A percentile compares a stretch with the other conserved stretches of the same genome.
Evolutionary conservation across 1,139 yeast species (phyloP).

Genomic region (Lodderomyces parapsilosis): DNA sequence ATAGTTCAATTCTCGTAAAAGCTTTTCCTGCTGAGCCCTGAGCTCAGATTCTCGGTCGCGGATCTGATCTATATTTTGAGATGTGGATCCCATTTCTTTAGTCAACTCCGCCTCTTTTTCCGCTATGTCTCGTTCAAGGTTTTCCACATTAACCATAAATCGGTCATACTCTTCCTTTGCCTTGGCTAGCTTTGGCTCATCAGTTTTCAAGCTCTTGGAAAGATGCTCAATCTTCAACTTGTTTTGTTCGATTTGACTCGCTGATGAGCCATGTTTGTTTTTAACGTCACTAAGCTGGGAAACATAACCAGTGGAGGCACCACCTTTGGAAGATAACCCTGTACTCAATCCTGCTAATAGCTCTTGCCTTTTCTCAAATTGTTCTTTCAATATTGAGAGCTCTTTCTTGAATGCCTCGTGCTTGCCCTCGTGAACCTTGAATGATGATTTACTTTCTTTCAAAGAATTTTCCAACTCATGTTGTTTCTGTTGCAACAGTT

Average conservation of each 20-base stretch:
- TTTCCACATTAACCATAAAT: conserved; percentile 42
- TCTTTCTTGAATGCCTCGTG: conserved; percentile 45
- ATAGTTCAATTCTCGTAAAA: conserved; percentile 53
- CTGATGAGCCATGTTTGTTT: conserved; percentile 52
- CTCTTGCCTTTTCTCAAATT: conserved; percentile 70
- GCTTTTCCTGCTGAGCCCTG: conserved; percentile 26
- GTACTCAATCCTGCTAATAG: conserved; percentile 80
- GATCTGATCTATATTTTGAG: conserved; percentile 44
- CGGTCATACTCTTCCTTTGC: conserved; percentile 56
- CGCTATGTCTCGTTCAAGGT: conserved; percentile 38
- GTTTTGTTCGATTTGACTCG: conserved; percentile 59
- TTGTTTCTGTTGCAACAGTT: conserved; percentile 14
- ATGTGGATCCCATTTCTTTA: conserved; percentile 57
- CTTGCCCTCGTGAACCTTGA: conserved; percentile 27
- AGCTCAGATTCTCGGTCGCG: conserved; percentile 40
- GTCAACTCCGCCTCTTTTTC: conserved; percentile 45
- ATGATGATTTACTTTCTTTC: conserved; percentile 29
- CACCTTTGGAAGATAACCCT: conserved; percentile 85
- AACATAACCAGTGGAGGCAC: conserved; percentile 73
- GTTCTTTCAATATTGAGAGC: conserved; percentile 45
- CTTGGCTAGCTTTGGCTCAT: conserved; percentile 49
- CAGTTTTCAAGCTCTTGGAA: conserved; percentile 50
- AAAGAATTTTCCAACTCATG: conserved; percentile 23
- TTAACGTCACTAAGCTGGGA: conserved; percentile 71
- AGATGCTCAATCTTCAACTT: conserved; percentile 61